A percentile compares a stretch with the other conserved stretches of the same genome.
phyloP scores from a whole-genome alignment of 2,329 filamentous ascomycete genomes.

The Rutstroemia sp. region DNA sequence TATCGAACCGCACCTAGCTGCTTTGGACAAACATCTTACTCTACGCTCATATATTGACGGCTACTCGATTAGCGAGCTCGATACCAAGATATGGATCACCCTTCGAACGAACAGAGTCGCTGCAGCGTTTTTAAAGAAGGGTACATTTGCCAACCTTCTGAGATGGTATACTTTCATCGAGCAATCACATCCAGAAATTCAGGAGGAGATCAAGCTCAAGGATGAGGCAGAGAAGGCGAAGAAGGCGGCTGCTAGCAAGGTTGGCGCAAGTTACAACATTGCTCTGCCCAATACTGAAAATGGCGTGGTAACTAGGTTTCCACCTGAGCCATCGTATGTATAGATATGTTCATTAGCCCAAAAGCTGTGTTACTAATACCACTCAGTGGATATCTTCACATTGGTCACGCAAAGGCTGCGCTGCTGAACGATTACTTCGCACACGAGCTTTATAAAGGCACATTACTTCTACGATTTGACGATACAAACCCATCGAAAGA shows the following conservation, averaged over 20 bases:
- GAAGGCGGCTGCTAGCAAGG: slow-evolving; percentile 61
- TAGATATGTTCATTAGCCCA: neutral
- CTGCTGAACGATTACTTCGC: slow-evolving; percentile 95
- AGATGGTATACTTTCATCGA: slow-evolving; percentile 88
- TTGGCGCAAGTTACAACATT: slow-evolving; percentile 84
- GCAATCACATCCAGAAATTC: slow-evolving; percentile 69
- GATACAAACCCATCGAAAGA: slow-evolving; percentile 98
- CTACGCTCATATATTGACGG: slow-evolving; percentile 82
- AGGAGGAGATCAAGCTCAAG: slow-evolving; percentile 60
- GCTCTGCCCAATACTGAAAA: slow-evolving; percentile 76
- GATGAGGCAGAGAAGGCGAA: slow-evolving; percentile 63
- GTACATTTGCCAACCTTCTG: slow-evolving; percentile 64
- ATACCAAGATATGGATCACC: slow-evolving; percentile 76
- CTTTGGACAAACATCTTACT: slow-evolving; percentile 80
- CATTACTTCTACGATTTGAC: slow-evolving; percentile 85
- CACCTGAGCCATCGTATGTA: slow-evolving; percentile 81
- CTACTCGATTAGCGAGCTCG: slow-evolving; percentile 68
- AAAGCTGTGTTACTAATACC: slow-evolving; percentile 10
- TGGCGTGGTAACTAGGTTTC: slow-evolving; percentile 86
- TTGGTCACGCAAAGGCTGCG: slow-evolving; percentile 91
- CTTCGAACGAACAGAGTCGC: slow-evolving; percentile 81
- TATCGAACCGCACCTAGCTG: slow-evolving; percentile 64
- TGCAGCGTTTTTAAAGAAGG: slow-evolving; percentile 72
- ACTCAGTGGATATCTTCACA: slow-evolving; percentile 71
- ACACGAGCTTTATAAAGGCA: slow-evolving; percentile 86